Base-by-base conservation (phyloP, 2,329 filamentous ascomycete species). In the Colletotrichum kahawae region DNA sequence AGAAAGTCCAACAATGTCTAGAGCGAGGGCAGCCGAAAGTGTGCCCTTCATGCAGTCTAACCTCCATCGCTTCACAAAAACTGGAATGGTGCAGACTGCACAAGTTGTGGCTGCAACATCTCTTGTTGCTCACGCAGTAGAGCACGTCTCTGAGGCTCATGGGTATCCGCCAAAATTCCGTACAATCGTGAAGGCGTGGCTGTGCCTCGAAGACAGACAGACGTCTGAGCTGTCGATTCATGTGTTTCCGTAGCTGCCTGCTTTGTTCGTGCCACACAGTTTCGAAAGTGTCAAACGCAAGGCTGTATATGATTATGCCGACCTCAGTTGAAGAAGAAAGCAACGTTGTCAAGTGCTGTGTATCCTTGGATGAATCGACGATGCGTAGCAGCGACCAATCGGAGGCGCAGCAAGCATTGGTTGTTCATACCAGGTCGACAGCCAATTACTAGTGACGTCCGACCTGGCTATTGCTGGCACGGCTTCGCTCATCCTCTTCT, bases 401-500 rank as follows among this genome's bases (percentile, higher is more conserved):
- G 62, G 29, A n/a, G 57, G 31, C 57, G 57, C 29, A 13, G 10
- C n/a, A 29, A 21, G 29, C 1, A 33, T 60, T 31, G 38, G 18
- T 34, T 16, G n/a, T 16, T 34, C 62, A 51, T 43, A 24, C 16
- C 24, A 29, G 29, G 29, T 31, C 62, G 7, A 31, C 14, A 31
- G 34, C 24, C 51, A 29, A 27, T 57, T 31, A 38, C 51, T 74
- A 76, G 33, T 74, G 70, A 29, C 71, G 74, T 33, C 74, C 71
- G 29, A 76, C 48, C 48, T 92, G 90, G 82, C 92, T 93, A 13
- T 92, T 92, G 78, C 93, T 94, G 16, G 93, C 95, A 27, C 94
- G 91, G 81, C 94, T 95, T 66, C 92, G 89, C 84, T 97, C 95
- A 78, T 97, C 95, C 77, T 97, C 93, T 81, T 95, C 95, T 81